Base-by-base conservation (phyloP, 176 grass and related monocot genomes). In the Dactylis glomerata region DNA sequence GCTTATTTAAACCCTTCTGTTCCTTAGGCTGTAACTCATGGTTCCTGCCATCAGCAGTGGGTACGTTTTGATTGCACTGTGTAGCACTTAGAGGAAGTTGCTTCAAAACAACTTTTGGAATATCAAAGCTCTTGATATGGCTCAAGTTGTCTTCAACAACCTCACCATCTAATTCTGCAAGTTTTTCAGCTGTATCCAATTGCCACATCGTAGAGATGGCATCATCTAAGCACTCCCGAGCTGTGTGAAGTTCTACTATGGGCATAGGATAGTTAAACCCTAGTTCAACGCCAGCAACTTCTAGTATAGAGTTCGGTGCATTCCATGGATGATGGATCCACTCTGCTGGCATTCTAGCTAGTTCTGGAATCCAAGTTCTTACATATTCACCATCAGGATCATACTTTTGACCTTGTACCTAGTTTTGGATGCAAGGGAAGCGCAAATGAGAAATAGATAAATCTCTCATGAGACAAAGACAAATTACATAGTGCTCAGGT, bases 301-400 rank as follows among this genome's bases (percentile, higher is more conserved):
- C 80, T 36, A 94, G 83, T 76, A 97, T 90, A 79, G 85, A 84
- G 75, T 66, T 88, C 3, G 92, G 95, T 51, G 95, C 92, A 94
- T 91, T 73, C 95, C 95, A 97, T 15, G 92, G 95, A 82, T 89
- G 89, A 84, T 97, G 95, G 32, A 97, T 93, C 95, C 95, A 97
- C 83, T 95, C 84, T 32, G 88, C 86, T 45, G 95, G 95, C 92
- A 95, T 91, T 90, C 95, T 88, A 73, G 87, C 92, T 27, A 97
- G 85, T 85, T 97, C 95, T 74, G 95, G 95, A 68, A 97, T 94
- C 95, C 95, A 97, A 44, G 73, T 95, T 92, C 95, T 89, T 68
- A 95, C 79, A 75, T 97, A 95, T 75, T 93, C 90, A 78, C 95
- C 95, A 88, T 91, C 92, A 23, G 95, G 92, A 64, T 95, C 91